A percentile compares a stretch with the other conserved stretches of the same genome.
Evolutionary conservation across 2,329 filamentous ascomycete species (phyloP).

Genomic region (Beauveria varroae): DNA sequence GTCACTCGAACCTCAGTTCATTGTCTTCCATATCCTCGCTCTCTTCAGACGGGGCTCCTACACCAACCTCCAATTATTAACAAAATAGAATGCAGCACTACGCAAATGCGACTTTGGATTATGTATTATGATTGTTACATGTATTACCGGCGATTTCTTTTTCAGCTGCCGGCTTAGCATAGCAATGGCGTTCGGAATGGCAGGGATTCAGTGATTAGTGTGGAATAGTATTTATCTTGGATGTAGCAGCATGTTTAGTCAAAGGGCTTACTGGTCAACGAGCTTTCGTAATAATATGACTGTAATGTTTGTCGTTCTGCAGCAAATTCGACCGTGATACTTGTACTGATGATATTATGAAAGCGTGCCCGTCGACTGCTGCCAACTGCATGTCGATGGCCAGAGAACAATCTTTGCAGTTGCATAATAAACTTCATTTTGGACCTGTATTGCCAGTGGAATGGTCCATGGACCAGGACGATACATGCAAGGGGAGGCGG

Average conservation of each 20-base stretch:
- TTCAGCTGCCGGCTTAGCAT: conserved; percentile 6
- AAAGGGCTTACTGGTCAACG: neutral
- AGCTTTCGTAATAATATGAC: neutral
- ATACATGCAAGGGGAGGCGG: neutral
- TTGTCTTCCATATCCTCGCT: conserved; percentile 34
- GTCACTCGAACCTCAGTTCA: conserved; percentile 31
- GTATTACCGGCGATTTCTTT: neutral
- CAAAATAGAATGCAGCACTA: neutral
- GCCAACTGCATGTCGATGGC: neutral
- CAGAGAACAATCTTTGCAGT: neutral
- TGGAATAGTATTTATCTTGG: neutral
- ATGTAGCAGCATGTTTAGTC: neutral
- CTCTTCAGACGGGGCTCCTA: conserved; percentile 29
- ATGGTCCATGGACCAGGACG: neutral
- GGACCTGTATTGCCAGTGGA: neutral
- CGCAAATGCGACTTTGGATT: conserved; percentile 6
- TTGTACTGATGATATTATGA: too few relatives aligned
- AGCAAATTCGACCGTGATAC: neutral
- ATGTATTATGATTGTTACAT: conserved; percentile 11
- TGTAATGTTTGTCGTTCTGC: neutral
- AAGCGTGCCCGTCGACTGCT: neutral
- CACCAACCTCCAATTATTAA: conserved; percentile 1
- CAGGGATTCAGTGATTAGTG: neutral
- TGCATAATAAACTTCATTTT: neutral
- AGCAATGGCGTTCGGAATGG: conserved; percentile 8